These are phyloP conservation scores for Komagataella kurtzmanii DNA, from an alignment of 805 yeast genomes.

Conservation along the genomic window DNA sequence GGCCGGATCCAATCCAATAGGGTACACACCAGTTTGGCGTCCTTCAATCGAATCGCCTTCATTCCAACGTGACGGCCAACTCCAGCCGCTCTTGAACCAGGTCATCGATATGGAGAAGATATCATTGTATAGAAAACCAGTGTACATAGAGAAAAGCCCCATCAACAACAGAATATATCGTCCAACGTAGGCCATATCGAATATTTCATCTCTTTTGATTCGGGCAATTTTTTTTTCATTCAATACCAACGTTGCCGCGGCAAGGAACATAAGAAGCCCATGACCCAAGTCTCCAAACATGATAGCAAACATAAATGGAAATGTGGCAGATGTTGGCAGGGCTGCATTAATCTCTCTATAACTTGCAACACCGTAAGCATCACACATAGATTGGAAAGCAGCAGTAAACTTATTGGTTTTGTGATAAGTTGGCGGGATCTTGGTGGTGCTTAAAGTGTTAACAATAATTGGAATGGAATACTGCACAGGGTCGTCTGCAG, in stretches of 20 bases:
- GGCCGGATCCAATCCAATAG: slow-evolving; percentile 80
- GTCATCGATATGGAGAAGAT: slow-evolving; percentile 86
- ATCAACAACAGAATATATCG: slow-evolving; percentile 81
- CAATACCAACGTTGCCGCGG: slow-evolving; percentile 57
- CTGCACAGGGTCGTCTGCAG: background rate
- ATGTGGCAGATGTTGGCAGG: slow-evolving; percentile 84
- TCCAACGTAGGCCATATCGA: slow-evolving; percentile 93
- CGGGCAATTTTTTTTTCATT: slow-evolving; percentile 60
- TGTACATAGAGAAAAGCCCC: slow-evolving; percentile 94
- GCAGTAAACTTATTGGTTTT: slow-evolving; percentile 88
- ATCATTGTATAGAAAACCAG: slow-evolving; percentile 91
- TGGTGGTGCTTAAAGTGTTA: slow-evolving; percentile 57
- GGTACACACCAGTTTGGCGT: slow-evolving; percentile 51
- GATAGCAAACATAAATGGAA: slow-evolving; percentile 97
- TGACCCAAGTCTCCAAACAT: slow-evolving; percentile 99
- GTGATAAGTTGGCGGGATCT: slow-evolving; percentile 90
- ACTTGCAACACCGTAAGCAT: slow-evolving; percentile 88
- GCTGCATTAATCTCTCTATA: slow-evolving; percentile 96
- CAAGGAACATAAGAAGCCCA: slow-evolving; percentile 70
- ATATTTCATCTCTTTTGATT: slow-evolving; percentile 78
- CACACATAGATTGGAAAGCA: slow-evolving; percentile 89
- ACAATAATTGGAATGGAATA: slow-evolving; percentile 20
- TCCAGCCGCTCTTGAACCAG: slow-evolving; percentile 82
- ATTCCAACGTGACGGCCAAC: slow-evolving; percentile 70
- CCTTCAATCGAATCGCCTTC: slow-evolving; percentile 63